A percentile compares a stretch with the other conserved stretches of the same genome.
phyloP scores from a whole-genome alignment of 176 grass and related monocot species.

The Leersia perrieri region DNA sequence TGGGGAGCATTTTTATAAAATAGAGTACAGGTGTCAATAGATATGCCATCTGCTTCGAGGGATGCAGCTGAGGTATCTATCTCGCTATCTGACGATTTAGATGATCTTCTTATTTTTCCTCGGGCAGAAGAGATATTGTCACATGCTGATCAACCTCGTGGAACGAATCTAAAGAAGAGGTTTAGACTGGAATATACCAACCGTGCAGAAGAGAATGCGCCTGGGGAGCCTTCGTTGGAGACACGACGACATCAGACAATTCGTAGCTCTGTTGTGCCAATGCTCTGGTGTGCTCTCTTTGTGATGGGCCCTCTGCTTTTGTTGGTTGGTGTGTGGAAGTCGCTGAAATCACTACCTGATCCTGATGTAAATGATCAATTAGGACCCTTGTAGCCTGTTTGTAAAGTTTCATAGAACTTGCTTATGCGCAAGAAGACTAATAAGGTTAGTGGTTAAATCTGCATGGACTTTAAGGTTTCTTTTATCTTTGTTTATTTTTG shows the following conservation, averaged over 20 bases:
- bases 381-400: too few species aligned
- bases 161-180: slow-evolving; percentile 20
- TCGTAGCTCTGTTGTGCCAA: neutral
- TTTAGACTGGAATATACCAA: neutral
- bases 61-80: neutral
- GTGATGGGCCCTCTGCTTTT: slow-evolving; percentile 14
- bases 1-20: neutral
- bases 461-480: too few species aligned
- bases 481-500: too few species aligned
- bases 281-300: neutral
- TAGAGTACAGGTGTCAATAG: neutral
- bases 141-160: neutral
- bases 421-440: too few species aligned
- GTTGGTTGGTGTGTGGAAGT: slow-evolving; percentile 28
- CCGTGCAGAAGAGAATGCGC: neutral
- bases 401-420: too few species aligned
- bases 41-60: neutral
- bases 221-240: neutral
- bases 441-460: too few species aligned
- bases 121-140: slow-evolving; percentile 18
- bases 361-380: neutral
- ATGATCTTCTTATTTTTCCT: neutral
- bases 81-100: neutral
- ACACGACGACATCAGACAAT: neutral
- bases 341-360: neutral